These are phyloP conservation scores for Globisporangium lucens DNA, from an alignment of 352 stramenopile genomes.

Conservation along the genomic window DNA sequence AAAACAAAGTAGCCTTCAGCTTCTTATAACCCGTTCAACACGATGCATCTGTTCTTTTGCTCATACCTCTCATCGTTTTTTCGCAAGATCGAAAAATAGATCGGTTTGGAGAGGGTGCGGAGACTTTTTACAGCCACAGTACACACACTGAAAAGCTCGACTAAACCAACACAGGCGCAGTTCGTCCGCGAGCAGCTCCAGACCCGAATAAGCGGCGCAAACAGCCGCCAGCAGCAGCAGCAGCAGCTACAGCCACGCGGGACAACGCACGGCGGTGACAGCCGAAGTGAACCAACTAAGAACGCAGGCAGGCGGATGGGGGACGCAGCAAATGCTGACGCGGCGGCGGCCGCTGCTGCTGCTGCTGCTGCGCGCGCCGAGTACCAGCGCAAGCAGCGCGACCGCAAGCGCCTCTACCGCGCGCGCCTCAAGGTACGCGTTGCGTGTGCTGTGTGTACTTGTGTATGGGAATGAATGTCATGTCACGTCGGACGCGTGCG, in stretches of 20 bases:
- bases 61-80: too few relatives aligned
- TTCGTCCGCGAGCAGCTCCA: not conserved
- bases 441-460: not conserved
- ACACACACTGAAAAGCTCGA: not conserved
- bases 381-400: slow-evolving; percentile 21
- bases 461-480: too few relatives aligned
- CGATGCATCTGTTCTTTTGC: too few relatives aligned
- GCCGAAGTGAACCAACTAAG: not conserved
- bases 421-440: slow-evolving; percentile 10
- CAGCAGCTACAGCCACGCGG: too few relatives aligned
- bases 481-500: too few relatives aligned
- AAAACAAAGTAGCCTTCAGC: too few relatives aligned
- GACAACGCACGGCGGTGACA: too few relatives aligned
- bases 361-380: slow-evolving; percentile 3
- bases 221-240: too few relatives aligned
- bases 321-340: slow-evolving; percentile 6
- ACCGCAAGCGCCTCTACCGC: slow-evolving; percentile 20
- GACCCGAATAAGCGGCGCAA: not conserved
- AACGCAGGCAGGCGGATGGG: slow-evolving; percentile 7
- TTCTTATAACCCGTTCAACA: too few relatives aligned
- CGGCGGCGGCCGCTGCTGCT: not conserved
- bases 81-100: too few relatives aligned
- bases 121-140: too few relatives aligned
- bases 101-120: too few relatives aligned
- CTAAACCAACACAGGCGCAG: not conserved